These are phyloP conservation scores for Daedaleopsis nitida DNA, from an alignment of 768 basidiomycete species.

Conservation along the genomic window DNA sequence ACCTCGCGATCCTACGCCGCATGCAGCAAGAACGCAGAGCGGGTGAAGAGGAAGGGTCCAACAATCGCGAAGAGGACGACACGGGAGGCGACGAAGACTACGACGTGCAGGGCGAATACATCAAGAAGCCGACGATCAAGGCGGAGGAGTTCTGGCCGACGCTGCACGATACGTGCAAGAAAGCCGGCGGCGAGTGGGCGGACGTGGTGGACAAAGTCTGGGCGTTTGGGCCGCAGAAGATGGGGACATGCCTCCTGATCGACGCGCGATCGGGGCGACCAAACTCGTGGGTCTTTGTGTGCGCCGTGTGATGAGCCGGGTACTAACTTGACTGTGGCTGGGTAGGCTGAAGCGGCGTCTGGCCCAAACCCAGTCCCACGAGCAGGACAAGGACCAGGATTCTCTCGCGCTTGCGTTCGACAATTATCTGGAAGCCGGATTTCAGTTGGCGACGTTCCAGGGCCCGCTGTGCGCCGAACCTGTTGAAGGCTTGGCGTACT, in stretches of 20 bases:
- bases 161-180: constrained; percentile 61
- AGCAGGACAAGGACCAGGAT: constrained; percentile 33
- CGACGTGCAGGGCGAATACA: constrained; percentile 58
- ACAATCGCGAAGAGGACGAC: constrained; percentile 10
- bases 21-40: constrained; percentile 48
- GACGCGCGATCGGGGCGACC: constrained; percentile 59
- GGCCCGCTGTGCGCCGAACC: constrained; percentile 96
- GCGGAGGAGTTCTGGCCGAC: constrained; percentile 82
- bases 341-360: constrained; percentile 55
- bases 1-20: constrained; percentile 62
- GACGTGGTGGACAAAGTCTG: constrained; percentile 72
- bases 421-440: constrained; percentile 86
- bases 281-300: constrained; percentile 53
- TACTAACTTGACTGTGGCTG: background rate
- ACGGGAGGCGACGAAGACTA: constrained; percentile 32
- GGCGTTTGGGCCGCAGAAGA: constrained; percentile 89
- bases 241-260: constrained; percentile 85
- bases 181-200: constrained; percentile 79
- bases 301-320: background rate
- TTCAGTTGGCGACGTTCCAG: constrained; percentile 92
- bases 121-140: constrained; percentile 62
- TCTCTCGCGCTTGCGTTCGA: constrained; percentile 61
- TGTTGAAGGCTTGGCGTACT: constrained; percentile 89
- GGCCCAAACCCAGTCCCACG: constrained; percentile 36
- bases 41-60: constrained; percentile 8